These are phyloP conservation scores for Komagataella pastoris DNA, from an alignment of 805 yeast genomes.

Conservation along the genomic window DNA sequence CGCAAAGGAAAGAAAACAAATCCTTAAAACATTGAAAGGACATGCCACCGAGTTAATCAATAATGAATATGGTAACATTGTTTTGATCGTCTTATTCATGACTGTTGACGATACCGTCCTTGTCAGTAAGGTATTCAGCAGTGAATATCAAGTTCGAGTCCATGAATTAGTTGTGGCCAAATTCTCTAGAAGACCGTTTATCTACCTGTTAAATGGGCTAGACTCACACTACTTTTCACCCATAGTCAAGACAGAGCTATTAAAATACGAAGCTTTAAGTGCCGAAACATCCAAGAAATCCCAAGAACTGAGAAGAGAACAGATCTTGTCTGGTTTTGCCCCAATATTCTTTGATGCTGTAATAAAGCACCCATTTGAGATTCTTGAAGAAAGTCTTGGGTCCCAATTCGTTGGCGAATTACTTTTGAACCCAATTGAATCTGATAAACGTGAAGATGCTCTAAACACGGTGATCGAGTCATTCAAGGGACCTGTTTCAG, in stretches of 20 bases:
- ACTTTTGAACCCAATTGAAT: constrained; percentile 38
- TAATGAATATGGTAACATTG: constrained; percentile 80
- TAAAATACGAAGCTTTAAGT: constrained; percentile 46
- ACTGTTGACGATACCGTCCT: constrained; percentile 91
- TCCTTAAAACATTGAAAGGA: constrained; percentile 58
- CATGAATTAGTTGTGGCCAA: constrained; percentile 51
- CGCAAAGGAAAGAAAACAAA: constrained; percentile 83
- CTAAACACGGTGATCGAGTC: constrained; percentile 42
- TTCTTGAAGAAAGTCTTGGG: constrained; percentile 62
- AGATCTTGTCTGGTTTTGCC: constrained; percentile 49
- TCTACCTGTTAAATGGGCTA: constrained; percentile 67
- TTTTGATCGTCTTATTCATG: constrained; percentile 64
- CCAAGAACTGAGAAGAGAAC: constrained; percentile 58
- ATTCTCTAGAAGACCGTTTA: constrained; percentile 78
- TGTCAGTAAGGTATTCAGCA: constrained; percentile 56
- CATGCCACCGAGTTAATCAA: constrained; percentile 67
- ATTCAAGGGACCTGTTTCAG: constrained; percentile 53
- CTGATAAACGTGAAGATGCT: constrained; percentile 30
- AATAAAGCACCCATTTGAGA: constrained; percentile 30
- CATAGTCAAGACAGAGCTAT: constrained; percentile 40
- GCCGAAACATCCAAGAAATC: constrained; percentile 76
- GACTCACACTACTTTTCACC: constrained; percentile 80
- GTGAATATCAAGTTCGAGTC: constrained; percentile 40
- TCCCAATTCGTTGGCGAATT: constrained; percentile 76
- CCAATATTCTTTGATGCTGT: constrained; percentile 52